Percentiles rank a stretch among this genome's conserved stretches.
phyloP scores from a whole-genome alignment of 1,139 yeast species.

The Lodderomyces jiufengensis region DNA sequence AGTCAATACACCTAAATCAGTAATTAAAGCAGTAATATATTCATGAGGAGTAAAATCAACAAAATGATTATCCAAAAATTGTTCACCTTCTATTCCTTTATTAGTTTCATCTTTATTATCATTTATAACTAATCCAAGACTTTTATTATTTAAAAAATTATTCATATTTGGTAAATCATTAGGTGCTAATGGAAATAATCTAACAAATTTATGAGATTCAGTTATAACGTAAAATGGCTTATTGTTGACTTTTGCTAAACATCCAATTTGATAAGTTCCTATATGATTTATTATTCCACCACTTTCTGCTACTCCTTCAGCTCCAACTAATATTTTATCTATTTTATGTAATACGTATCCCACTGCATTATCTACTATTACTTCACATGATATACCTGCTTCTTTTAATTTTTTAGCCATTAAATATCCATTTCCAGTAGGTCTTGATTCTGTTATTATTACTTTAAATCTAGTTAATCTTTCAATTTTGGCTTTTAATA shows the following conservation, averaged over 20 bases:
- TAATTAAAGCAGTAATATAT: constrained; percentile 89
- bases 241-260: constrained; percentile 83
- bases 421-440: constrained; percentile 72
- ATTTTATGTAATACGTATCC: constrained; percentile 90
- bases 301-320: constrained; percentile 98
- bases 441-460: constrained; percentile 89
- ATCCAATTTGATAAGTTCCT: constrained; percentile 94
- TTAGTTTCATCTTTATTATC: constrained; percentile 17
- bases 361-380: constrained; percentile 90
- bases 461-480: constrained; percentile 82
- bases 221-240: constrained; percentile 94
- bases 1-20: constrained; percentile 94
- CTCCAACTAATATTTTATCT: constrained; percentile 93
- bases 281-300: constrained; percentile 97
- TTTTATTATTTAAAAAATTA: constrained; percentile 6
- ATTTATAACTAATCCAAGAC: too few relatives aligned
- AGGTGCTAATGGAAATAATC: constrained; percentile 92
- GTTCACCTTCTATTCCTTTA: constrained; percentile 12
- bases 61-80: constrained; percentile 35
- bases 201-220: constrained; percentile 93
- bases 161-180: constrained; percentile 76
- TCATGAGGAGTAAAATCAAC: constrained; percentile 96
- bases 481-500: constrained; percentile 67
- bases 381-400: constrained; percentile 85
- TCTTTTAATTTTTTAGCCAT: constrained; percentile 70